phyloP scores from a whole-genome alignment of 768 basidiomycete genomes.

The Pleurotus citrinopileatus region DNA sequence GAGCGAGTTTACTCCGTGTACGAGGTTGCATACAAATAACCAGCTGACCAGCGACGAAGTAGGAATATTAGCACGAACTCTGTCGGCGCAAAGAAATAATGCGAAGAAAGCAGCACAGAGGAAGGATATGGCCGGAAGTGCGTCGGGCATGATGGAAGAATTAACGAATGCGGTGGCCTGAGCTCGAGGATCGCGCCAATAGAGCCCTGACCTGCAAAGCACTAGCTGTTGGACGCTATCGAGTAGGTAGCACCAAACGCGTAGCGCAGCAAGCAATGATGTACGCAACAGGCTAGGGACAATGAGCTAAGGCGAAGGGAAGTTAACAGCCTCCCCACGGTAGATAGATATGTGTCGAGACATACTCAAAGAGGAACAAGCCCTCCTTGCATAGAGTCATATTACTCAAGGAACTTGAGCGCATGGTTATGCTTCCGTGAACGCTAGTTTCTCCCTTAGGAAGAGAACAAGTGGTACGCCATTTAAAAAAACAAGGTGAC shows the following conservation, averaged over 20 bases:
- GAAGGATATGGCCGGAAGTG: slow-evolving; percentile 41
- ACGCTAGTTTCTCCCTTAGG: slow-evolving; percentile 5
- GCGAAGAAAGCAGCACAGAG: slow-evolving; percentile 34
- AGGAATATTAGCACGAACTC: slow-evolving; percentile 44
- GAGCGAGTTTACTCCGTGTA: slow-evolving; percentile 49
- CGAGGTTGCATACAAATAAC: slow-evolving; percentile 35
- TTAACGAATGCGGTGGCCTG: background rate
- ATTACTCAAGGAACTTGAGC: slow-evolving; percentile 1
- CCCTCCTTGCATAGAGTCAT: slow-evolving; percentile 3
- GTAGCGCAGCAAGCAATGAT: background rate
- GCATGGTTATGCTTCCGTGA: slow-evolving; percentile 7
- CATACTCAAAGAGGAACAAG: slow-evolving; percentile 7
- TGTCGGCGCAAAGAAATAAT: slow-evolving; percentile 37
- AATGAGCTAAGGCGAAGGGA: slow-evolving; percentile 4
- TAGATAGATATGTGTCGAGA: slow-evolving; percentile 4
- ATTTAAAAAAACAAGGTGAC: slow-evolving; percentile 1
- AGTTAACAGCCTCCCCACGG: background rate
- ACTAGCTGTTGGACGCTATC: background rate
- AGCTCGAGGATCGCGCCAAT: background rate
- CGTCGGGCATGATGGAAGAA: slow-evolving; percentile 27
- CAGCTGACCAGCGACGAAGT: slow-evolving; percentile 46
- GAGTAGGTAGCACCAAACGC: background rate
- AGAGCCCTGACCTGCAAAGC: slow-evolving; percentile 7
- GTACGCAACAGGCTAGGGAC: background rate
- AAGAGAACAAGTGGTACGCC: slow-evolving; percentile 4